A percentile compares a stretch with the other conserved stretches of the same genome.
Evolutionary conservation across 2,329 filamentous ascomycete genomes (phyloP).

Genomic region (Phaeosphaeriaceae sp.): DNA sequence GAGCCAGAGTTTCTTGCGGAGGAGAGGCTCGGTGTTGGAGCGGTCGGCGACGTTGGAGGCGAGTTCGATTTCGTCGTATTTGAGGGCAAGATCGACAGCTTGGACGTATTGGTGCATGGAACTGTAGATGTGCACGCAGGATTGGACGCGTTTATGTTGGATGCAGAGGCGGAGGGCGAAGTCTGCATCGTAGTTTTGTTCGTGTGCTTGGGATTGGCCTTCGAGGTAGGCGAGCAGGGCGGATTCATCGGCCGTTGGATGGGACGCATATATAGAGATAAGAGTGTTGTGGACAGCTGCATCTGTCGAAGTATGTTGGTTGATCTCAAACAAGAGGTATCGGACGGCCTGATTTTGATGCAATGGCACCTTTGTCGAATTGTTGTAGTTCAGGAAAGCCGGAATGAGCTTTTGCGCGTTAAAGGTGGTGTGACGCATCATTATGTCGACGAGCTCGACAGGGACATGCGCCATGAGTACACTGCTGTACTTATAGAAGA

Average conservation of each 20-base stretch:
- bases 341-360: constrained; percentile 84
- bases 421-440: constrained; percentile 89
- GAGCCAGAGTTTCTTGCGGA: constrained; percentile 95
- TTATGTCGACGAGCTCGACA: constrained; percentile 86
- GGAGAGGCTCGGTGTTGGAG: constrained; percentile 75
- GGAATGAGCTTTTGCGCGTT: constrained; percentile 89
- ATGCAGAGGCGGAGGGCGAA: constrained; percentile 96
- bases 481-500: constrained; percentile 96
- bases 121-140: constrained; percentile 96
- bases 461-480: constrained; percentile 93
- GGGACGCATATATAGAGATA: constrained; percentile 92
- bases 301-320: constrained; percentile 79
- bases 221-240: constrained; percentile 88
- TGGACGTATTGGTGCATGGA: constrained; percentile 94
- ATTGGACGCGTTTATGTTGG: constrained; percentile 88
- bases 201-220: constrained; percentile 75
- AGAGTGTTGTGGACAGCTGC: constrained; percentile 96
- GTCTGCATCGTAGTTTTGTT: constrained; percentile 89
- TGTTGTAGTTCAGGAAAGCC: constrained; percentile 92
- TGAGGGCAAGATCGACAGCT: constrained; percentile 89
- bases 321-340: constrained; percentile 92
- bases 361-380: constrained; percentile 72
- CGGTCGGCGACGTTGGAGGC: constrained; percentile 89
- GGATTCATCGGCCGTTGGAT: constrained; percentile 81
- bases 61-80: constrained; percentile 87